These are phyloP conservation scores for Crithidia acanthocephali DNA, from an alignment of 208 protist species.

Conservation along the genomic window DNA sequence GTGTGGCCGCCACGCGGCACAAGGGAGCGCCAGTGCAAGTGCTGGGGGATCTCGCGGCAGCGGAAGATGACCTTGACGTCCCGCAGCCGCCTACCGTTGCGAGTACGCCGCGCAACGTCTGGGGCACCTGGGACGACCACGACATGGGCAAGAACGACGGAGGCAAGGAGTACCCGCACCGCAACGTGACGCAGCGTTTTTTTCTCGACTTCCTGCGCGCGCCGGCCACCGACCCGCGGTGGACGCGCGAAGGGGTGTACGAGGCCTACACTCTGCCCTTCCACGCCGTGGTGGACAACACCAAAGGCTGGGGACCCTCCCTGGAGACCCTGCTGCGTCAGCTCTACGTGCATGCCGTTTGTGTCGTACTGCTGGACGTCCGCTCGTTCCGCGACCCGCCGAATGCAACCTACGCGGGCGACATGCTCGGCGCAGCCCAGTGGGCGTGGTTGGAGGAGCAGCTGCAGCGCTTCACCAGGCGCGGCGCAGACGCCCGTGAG, in stretches of 20 bases:
- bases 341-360: constrained; percentile 64
- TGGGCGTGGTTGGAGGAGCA: constrained; percentile 76
- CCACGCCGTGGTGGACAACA: constrained; percentile 28
- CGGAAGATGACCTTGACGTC: background rate
- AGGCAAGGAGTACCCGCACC: constrained; percentile 63
- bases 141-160: constrained; percentile 91
- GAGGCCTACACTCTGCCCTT: constrained; percentile 58
- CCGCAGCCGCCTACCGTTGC: constrained; percentile 1
- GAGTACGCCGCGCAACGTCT: constrained; percentile 34
- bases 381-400: constrained; percentile 73
- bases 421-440: constrained; percentile 83
- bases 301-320: constrained; percentile 19
- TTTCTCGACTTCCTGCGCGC: constrained; percentile 84
- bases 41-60: background rate
- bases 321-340: constrained; percentile 19
- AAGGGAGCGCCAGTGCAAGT: background rate
- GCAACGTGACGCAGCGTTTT: constrained; percentile 61
- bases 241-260: constrained; percentile 73
- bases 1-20: too few relatives aligned
- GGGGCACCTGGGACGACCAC: constrained; percentile 90
- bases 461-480: constrained; percentile 42
- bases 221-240: constrained; percentile 38
- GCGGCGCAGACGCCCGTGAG: constrained; percentile 22
- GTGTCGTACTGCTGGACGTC: constrained; percentile 83
- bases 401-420: constrained; percentile 54